Conservation (phyloP, 345 rosid species). For the Bruguiera gymnorhiza region DNA sequence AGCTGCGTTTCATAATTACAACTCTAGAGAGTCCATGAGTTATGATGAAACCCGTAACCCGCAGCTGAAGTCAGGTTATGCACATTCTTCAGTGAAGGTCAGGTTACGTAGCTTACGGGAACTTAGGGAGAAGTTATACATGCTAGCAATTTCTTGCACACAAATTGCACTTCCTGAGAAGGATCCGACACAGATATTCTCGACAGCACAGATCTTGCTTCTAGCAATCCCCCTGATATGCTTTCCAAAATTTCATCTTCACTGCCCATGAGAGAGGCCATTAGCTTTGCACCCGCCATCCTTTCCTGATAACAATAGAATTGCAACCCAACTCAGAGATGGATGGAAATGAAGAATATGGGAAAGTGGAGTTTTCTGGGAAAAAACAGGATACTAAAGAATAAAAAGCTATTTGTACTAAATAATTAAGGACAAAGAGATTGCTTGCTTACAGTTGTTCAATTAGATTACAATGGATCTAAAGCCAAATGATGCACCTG, state of each 20-base stretch:
- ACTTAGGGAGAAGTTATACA: conserved; percentile 47
- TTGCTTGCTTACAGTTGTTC: too few relatives aligned
- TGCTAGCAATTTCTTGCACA: conserved; percentile 57
- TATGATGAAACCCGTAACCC: too few relatives aligned
- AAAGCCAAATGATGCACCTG: too few relatives aligned
- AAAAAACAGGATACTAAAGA: too few relatives aligned
- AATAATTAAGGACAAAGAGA: too few relatives aligned
- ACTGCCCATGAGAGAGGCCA: conserved; percentile 79
- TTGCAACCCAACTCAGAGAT: background rate
- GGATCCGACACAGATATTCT: conserved; percentile 52
- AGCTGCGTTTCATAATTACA: too few relatives aligned
- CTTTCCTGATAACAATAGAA: conserved; percentile 55
- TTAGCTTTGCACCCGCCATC: conserved; percentile 75
- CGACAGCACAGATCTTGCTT: conserved; percentile 62
- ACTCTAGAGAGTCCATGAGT: too few relatives aligned
- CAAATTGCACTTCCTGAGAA: conserved; percentile 45
- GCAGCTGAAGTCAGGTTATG: too few relatives aligned
- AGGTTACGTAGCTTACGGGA: too few relatives aligned
- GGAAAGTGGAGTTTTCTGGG: background rate
- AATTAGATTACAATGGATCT: too few relatives aligned
- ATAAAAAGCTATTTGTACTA: too few relatives aligned
- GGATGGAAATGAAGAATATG: background rate
- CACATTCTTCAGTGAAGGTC: too few relatives aligned
- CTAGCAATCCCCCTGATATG: conserved; percentile 63
- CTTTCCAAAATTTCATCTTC: conserved; percentile 64